phyloP scores from a whole-genome alignment of 495 filamentous ascomycete species.

The Friedmanniomyces endolithicus region DNA sequence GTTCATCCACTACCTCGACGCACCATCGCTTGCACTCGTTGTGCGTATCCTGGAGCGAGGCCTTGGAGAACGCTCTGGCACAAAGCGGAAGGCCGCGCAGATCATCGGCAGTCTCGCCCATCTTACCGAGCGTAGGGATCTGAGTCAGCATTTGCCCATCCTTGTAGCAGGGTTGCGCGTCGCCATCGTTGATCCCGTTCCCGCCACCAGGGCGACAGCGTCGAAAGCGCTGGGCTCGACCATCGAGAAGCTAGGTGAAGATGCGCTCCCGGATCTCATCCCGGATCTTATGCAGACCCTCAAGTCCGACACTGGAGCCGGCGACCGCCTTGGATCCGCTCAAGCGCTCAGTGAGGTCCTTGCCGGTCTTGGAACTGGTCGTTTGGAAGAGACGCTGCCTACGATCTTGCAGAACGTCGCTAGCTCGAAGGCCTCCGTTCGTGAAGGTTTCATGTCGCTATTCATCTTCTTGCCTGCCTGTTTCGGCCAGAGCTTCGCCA shows the following conservation, averaged over 20 bases:
- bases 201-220: conserved; percentile 89
- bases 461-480: conserved; percentile 98
- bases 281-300: conserved; percentile 93
- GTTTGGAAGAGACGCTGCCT: conserved; percentile 89
- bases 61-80: conserved; percentile 76
- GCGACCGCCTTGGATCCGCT: conserved; percentile 87
- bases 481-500: conserved; percentile 96
- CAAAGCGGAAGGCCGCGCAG: conserved; percentile 88
- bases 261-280: conserved; percentile 91
- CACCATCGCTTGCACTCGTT: conserved; percentile 85
- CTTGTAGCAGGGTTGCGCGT: conserved; percentile 80
- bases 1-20: conserved; percentile 92
- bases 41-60: conserved; percentile 92
- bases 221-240: conserved; percentile 91
- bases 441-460: conserved; percentile 98
- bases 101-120: conserved; percentile 96
- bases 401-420: conserved; percentile 94
- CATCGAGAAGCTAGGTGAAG: conserved; percentile 94
- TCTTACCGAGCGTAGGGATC: conserved; percentile 89
- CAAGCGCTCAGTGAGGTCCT: conserved; percentile 95
- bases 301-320: conserved; percentile 92
- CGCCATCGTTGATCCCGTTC: conserved; percentile 88
- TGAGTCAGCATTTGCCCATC: conserved; percentile 81
- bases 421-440: conserved; percentile 76
- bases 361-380: conserved; percentile 79